A percentile compares a stretch with the other conserved stretches of the same genome.
phyloP scores from a whole-genome alignment of 495 filamentous ascomycete species.

The Annulohypoxylon nitens region DNA sequence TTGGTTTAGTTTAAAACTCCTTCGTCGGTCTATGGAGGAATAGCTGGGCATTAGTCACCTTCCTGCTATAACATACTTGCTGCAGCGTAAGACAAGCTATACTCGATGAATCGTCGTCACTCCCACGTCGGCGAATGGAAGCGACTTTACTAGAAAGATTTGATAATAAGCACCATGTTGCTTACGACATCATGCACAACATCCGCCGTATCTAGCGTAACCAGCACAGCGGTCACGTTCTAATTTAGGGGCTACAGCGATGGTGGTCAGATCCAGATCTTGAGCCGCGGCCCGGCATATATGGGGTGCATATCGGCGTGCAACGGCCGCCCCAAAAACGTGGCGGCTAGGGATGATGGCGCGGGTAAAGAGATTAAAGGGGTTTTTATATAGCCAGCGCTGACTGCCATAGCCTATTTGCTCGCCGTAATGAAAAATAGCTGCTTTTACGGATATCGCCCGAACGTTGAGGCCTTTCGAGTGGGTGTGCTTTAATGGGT shows the following conservation, averaged over 20 bases:
- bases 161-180: neutral
- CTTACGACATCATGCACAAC: neutral
- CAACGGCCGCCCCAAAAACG: neutral
- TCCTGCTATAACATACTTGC: neutral
- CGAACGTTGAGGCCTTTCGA: neutral
- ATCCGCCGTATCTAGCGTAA: neutral
- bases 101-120: neutral
- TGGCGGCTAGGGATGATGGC: neutral
- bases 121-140: neutral
- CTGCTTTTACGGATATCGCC: neutral
- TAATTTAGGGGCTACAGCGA: neutral
- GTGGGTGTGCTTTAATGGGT: neutral
- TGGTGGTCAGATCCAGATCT: neutral
- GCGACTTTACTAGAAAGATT: neutral
- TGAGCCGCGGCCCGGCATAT: slow-evolving; percentile 11
- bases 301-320: slow-evolving; percentile 13
- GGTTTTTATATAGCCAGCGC: neutral
- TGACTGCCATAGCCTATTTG: neutral
- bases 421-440: neutral
- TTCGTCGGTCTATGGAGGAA: slow-evolving; percentile 2
- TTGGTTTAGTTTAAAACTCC: neutral
- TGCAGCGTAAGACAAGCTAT: neutral
- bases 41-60: neutral
- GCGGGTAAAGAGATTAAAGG: neutral
- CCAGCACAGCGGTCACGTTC: neutral